Conservation (phyloP, 345 rosid species). For the Bretschneidera sinensis region DNA sequence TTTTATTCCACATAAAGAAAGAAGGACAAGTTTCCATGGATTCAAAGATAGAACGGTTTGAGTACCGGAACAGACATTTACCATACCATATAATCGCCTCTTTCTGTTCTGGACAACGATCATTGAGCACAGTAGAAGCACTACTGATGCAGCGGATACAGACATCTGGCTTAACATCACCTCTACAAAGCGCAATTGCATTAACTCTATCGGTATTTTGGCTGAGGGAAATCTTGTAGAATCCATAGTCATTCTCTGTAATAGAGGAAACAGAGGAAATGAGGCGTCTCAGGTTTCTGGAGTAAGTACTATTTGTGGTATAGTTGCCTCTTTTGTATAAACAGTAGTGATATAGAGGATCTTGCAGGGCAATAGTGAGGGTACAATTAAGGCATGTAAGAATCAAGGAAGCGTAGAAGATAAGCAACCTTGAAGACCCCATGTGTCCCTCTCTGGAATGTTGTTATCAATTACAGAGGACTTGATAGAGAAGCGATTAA, state of each 20-base stretch:
- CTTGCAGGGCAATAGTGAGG: slow-evolving; percentile 3
- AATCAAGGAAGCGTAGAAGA: not conserved
- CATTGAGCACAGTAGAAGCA: slow-evolving; percentile 6
- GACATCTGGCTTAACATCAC: slow-evolving; percentile 13
- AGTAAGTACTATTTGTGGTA: no score
- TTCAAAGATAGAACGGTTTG: slow-evolving; percentile 22
- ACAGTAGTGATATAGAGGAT: not conserved
- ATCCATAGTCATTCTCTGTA: slow-evolving; percentile 24
- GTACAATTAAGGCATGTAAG: not conserved
- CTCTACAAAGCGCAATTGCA: no score
- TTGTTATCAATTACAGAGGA: no score
- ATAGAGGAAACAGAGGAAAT: slow-evolving; percentile 25
- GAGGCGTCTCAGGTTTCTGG: slow-evolving; percentile 21
- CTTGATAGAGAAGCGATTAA: no score
- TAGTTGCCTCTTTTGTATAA: no score
- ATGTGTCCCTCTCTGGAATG: no score
- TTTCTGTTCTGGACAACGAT: slow-evolving; percentile 21
- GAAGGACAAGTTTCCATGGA: not conserved
- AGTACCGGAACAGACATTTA: slow-evolving; percentile 28
- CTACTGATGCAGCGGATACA: slow-evolving; percentile 21
- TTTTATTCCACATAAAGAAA: not conserved
- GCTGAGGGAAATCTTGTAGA: slow-evolving; percentile 24
- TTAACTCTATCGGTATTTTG: slow-evolving; percentile 7
- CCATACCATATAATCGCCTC: slow-evolving; percentile 22
- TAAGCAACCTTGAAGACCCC: slow-evolving; percentile 7